These are phyloP conservation scores for Eimeria necatrix DNA, from an alignment of 169 alveolate species.

Conservation along the genomic window DNA sequence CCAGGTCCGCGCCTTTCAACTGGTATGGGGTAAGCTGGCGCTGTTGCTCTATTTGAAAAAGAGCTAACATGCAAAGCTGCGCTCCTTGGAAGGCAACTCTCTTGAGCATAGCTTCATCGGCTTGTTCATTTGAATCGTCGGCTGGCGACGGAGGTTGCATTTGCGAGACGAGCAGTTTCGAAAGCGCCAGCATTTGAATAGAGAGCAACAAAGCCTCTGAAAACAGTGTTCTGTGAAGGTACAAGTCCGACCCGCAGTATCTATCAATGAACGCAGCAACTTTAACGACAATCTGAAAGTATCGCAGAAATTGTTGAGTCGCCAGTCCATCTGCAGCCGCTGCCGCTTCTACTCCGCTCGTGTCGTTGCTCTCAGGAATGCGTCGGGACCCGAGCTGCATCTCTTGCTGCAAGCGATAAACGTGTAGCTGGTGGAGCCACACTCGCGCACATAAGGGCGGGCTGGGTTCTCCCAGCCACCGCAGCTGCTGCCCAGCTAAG, in stretches of 20 bases:
- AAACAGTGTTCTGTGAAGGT: background rate
- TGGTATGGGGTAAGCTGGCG: background rate
- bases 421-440: conserved; percentile 64
- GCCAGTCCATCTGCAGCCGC: background rate
- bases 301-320: conserved; percentile 27
- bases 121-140: background rate
- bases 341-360: background rate
- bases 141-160: background rate
- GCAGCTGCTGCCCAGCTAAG: conserved; percentile 28
- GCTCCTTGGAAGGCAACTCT: background rate
- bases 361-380: background rate
- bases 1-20: background rate
- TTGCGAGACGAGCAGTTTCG: background rate
- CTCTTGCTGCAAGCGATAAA: conserved; percentile 28
- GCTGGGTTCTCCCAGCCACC: conserved; percentile 14
- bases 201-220: conserved; percentile 65
- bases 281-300: background rate
- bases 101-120: conserved; percentile 4
- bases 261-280: background rate
- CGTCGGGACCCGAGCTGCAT: background rate
- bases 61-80: background rate
- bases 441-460: conserved; percentile 37
- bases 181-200: conserved; percentile 24
- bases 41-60: background rate
- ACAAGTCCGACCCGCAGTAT: background rate